phyloP scores from a whole-genome alignment of 352 stramenopile genomes.

The Globisporangium radiosum region DNA sequence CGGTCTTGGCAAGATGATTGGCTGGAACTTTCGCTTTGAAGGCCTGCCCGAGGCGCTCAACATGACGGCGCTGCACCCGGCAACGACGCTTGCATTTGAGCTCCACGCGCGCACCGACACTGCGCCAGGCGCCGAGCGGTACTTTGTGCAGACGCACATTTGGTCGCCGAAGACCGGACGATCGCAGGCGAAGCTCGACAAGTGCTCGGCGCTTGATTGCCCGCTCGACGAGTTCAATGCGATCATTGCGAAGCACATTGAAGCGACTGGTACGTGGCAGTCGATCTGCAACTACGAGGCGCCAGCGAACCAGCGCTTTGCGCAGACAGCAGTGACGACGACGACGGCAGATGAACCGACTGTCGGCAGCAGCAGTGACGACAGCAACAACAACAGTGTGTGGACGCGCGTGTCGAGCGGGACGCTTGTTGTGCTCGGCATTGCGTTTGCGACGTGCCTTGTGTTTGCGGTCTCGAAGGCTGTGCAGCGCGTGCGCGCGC shows the following conservation, averaged over 20 bases:
- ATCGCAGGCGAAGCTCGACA: slow-evolving; percentile 64
- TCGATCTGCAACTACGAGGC: slow-evolving; percentile 72
- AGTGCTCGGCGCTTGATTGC: slow-evolving; percentile 70
- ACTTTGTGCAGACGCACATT: slow-evolving; percentile 70
- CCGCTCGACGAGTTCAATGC: slow-evolving; percentile 65
- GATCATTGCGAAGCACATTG: slow-evolving; percentile 68
- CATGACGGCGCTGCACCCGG: slow-evolving; percentile 57
- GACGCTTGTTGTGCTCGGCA: slow-evolving; percentile 37
- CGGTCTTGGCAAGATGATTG: slow-evolving; percentile 70
- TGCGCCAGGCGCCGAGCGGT: slow-evolving; percentile 23
- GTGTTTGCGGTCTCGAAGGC: slow-evolving; percentile 53
- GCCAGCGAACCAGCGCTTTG: slow-evolving; percentile 15
- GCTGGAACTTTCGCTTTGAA: slow-evolving; percentile 70
- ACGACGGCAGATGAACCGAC: background rate
- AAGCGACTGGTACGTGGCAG: slow-evolving; percentile 69
- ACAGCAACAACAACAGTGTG: background rate
- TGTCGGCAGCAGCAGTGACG: background rate
- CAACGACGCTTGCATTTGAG: slow-evolving; percentile 82
- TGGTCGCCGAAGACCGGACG: slow-evolving; percentile 65
- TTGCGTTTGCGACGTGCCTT: slow-evolving; percentile 35
- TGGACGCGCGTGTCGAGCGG: slow-evolving; percentile 21
- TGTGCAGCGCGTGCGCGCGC: slow-evolving; percentile 27
- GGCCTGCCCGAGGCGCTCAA: slow-evolving; percentile 59
- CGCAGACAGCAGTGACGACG: slow-evolving; percentile 12
- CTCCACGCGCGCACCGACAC: slow-evolving; percentile 31